Evolutionary conservation across 1,284 basidiomycete species (phyloP).

Genomic region (Leucoagaricus sp.): DNA sequence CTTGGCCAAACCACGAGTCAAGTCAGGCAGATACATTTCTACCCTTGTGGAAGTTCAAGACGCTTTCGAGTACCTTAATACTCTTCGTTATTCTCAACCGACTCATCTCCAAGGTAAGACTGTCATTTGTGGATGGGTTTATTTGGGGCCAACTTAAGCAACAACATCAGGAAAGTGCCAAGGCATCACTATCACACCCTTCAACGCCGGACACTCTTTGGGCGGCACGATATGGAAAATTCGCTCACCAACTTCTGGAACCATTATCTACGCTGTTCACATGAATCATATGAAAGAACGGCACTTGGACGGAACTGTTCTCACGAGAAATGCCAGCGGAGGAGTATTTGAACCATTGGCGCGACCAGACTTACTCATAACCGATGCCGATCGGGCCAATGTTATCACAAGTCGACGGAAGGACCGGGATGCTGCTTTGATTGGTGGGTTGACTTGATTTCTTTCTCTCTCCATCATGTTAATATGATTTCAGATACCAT

Average conservation of each 20-base stretch:
- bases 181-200: conserved; percentile 93
- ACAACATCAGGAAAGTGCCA: conserved; percentile 73
- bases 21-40: conserved; percentile 63
- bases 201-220: conserved; percentile 93
- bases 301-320: conserved; percentile 93
- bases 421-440: conserved; percentile 87
- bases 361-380: conserved; percentile 90
- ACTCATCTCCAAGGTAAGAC: conserved; percentile 87
- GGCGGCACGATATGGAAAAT: conserved; percentile 99
- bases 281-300: conserved; percentile 97
- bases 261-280: conserved; percentile 93
- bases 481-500: conserved; percentile 68
- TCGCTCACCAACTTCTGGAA: conserved; percentile 93
- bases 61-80: conserved; percentile 91
- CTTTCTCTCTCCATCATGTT: conserved; percentile 11
- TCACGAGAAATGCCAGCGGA: conserved; percentile 69
- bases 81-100: conserved; percentile 93
- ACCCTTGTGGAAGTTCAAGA: conserved; percentile 89
- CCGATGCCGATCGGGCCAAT: conserved; percentile 85
- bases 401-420: conserved; percentile 87
- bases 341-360: conserved; percentile 88
- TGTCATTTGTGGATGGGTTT: neutral
- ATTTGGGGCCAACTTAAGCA: neutral
- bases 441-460: conserved; percentile 55
- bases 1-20: conserved; percentile 23